These are phyloP conservation scores for Curvularia verruculosa DNA, from an alignment of 2,329 filamentous ascomycete genomes.

Conservation along the genomic window DNA sequence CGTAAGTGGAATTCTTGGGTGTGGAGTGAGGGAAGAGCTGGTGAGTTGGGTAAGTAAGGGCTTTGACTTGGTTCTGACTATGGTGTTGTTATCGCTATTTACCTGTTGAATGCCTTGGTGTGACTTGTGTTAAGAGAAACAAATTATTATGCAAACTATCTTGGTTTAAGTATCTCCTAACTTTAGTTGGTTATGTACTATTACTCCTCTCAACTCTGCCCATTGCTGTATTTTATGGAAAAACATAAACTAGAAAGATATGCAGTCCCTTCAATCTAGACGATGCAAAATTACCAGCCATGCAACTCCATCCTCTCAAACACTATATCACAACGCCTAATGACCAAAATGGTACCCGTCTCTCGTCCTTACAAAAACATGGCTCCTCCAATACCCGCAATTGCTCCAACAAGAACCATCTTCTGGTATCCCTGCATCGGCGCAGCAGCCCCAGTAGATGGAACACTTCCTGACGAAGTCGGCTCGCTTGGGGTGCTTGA, in stretches of 20 bases:
- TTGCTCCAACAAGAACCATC: constrained; percentile 24
- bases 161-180: not conserved
- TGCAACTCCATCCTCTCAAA: no score
- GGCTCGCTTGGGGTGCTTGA: constrained; percentile 3
- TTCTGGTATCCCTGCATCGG: constrained; percentile 5
- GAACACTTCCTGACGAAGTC: not conserved
- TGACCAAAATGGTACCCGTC: not conserved
- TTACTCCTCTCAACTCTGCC: not conserved
- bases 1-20: not conserved
- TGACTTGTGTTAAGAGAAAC: not conserved
- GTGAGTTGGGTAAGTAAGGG: not conserved
- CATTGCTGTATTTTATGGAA: not conserved
- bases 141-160: not conserved
- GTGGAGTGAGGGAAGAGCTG: no score
- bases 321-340: not conserved
- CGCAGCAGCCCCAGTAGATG: constrained; percentile 8
- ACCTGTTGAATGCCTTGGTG: not conserved
- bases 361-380: constrained; percentile 18
- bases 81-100: not conserved
- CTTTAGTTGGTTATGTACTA: not conserved
- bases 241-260: not conserved
- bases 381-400: constrained; percentile 28
- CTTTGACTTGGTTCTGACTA: not conserved
- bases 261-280: no score
- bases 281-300: no score